Percentiles rank a stretch among this genome's conserved stretches.
These are phyloP conservation scores for Triticum aestivum DNA, from an alignment of 176 grass and related monocot species.

Conservation along the genomic window DNA sequence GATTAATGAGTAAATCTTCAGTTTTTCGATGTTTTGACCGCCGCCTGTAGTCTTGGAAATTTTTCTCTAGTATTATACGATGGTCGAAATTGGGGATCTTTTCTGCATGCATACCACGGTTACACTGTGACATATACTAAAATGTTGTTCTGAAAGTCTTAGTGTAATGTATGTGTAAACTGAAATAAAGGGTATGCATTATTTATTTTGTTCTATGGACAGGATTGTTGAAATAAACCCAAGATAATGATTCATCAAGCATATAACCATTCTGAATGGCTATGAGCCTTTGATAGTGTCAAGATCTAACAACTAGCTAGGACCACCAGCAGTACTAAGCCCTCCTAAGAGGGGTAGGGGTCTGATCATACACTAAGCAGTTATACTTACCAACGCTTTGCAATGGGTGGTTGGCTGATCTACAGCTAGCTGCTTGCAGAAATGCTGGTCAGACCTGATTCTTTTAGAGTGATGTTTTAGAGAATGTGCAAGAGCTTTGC, in stretches of 20 bases:
- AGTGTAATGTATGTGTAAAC: background rate
- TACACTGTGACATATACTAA: background rate
- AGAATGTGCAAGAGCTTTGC: background rate
- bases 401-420: slow-evolving; percentile 43
- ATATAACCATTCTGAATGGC: slow-evolving; percentile 12
- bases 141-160: background rate
- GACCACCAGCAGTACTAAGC: slow-evolving; percentile 29
- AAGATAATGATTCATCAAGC: slow-evolving; percentile 5
- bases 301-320: slow-evolving; percentile 35
- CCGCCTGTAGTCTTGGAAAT: background rate
- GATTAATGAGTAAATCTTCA: background rate
- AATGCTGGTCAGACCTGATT: slow-evolving; percentile 22
- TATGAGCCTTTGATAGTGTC: slow-evolving; percentile 1
- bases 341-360: slow-evolving; percentile 29
- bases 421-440: slow-evolving; percentile 32
- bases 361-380: slow-evolving; percentile 36
- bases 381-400: slow-evolving; percentile 39
- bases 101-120: background rate
- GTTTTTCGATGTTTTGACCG: background rate
- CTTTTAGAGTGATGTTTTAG: background rate
- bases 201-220: background rate
- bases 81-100: background rate
- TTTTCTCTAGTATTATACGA: background rate
- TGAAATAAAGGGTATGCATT: background rate
- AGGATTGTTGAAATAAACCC: background rate